Conservation (phyloP, 176 grass and related monocot genomes). For the maize (Zea mays) region Zm-B73-REFERENCE-NAM-5.0 NC_050099.1:242387501-242388000, state of each 20-base stretch:
- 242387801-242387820: slow-evolving; percentile 26
- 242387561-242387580: slow-evolving; percentile 96
- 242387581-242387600: slow-evolving; percentile 99
- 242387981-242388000: slow-evolving; percentile 58
- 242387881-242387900: slow-evolving; percentile 95
- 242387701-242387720: slow-evolving; percentile 72
- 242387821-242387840: slow-evolving; percentile 39
- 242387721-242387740: slow-evolving; percentile 92
- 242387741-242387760: slow-evolving; percentile 72
- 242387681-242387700: slow-evolving; percentile 55
- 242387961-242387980: slow-evolving; percentile 87
- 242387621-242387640: slow-evolving; percentile 86
- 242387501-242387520: slow-evolving; percentile 95
- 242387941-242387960: slow-evolving; percentile 75
- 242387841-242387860: slow-evolving; percentile 88
- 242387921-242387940: slow-evolving; percentile 85
- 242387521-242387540: slow-evolving; percentile 97
- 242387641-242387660: slow-evolving; percentile 61
- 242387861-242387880: slow-evolving; percentile 84
- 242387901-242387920: slow-evolving; percentile 96
- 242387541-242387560: slow-evolving; percentile 95
- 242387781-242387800: slow-evolving; percentile 26
- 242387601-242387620: slow-evolving; percentile 94
- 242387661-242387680: slow-evolving; percentile 45
- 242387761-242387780: slow-evolving; percentile 18